phyloP scores from a whole-genome alignment of 73 alveolate species.

The Stentor coeruleus region DNA sequence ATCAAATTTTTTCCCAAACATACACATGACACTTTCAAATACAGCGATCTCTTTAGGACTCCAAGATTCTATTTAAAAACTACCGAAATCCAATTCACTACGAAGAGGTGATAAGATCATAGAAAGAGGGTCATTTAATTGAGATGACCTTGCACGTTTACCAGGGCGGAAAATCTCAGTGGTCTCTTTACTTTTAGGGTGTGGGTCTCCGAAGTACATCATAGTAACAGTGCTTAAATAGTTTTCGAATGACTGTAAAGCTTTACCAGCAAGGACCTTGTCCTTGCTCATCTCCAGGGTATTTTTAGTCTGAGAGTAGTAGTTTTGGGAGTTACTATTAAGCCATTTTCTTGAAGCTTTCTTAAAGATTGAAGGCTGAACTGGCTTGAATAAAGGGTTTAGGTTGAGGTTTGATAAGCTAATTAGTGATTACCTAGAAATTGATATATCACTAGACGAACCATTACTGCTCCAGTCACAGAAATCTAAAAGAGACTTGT shows the following conservation, averaged over 20 bases:
- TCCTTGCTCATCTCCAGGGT: neutral
- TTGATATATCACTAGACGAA: no score
- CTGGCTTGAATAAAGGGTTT: neutral
- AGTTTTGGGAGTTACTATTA: neutral
- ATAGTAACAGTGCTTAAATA: neutral
- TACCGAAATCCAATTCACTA: constrained; percentile 35
- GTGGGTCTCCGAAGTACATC: constrained; percentile 7
- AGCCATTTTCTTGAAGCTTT: constrained; percentile 9
- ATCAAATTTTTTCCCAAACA: constrained; percentile 38
- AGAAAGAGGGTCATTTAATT: constrained; percentile 29
- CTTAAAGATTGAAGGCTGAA: neutral
- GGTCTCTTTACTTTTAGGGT: neutral
- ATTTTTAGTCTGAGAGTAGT: neutral
- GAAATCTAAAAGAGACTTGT: neutral
- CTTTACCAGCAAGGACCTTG: neutral
- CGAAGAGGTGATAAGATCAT: constrained; percentile 35
- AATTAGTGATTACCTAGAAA: no score
- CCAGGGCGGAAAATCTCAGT: neutral
- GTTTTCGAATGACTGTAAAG: neutral
- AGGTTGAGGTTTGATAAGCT: no score
- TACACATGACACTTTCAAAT: constrained; percentile 40
- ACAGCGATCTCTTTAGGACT: constrained; percentile 37
- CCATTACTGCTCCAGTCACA: constrained; percentile 6
- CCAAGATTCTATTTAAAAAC: constrained; percentile 30
- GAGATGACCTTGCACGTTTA: constrained; percentile 1